Percentiles rank a stretch among this genome's conserved stretches.
Conservation (phyloP, 495 filamentous ascomycete species). For the Lasiosphaeria hispida region DNA sequence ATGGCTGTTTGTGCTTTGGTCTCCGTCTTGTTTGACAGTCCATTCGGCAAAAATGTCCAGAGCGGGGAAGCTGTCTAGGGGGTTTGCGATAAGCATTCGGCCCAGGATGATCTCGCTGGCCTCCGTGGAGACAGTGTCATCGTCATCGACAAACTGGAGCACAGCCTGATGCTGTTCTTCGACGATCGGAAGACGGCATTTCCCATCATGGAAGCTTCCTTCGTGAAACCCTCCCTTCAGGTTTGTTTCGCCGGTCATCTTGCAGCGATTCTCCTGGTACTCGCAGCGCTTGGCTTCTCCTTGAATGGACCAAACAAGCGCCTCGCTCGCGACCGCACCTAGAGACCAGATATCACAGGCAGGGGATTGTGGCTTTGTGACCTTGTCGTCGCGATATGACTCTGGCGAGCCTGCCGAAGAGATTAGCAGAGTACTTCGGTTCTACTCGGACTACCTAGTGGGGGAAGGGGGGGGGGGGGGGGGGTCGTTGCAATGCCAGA, state of each 20-base stretch:
- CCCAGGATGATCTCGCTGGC: constrained; percentile 8
- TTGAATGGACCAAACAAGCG: constrained; percentile 3
- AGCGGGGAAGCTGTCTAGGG: not conserved
- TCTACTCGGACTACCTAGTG: no score
- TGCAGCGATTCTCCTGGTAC: not conserved
- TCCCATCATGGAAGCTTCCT: constrained; percentile 5
- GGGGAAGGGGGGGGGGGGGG: no score
- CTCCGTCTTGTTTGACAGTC: not conserved
- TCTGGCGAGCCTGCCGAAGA: constrained; percentile 1
- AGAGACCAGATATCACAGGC: constrained; percentile 8
- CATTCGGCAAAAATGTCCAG: not conserved
- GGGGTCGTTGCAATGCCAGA: no score
- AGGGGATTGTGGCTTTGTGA: not conserved
- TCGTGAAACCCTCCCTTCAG: constrained; percentile 4
- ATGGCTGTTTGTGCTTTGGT: not conserved
- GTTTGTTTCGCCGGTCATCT: not conserved
- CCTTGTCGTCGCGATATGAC: constrained; percentile 5
- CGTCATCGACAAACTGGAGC: not conserved
- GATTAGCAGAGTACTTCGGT: no score
- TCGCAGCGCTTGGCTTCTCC: not conserved
- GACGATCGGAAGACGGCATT: not conserved
- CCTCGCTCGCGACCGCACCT: constrained; percentile 3
- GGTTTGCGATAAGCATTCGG: constrained; percentile 6
- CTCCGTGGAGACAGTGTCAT: not conserved
- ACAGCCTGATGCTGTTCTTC: not conserved